A percentile compares a stretch with the other conserved stretches of the same genome.
Evolutionary conservation across 2,329 filamentous ascomycete species (phyloP).

Genomic region (Venturia asperata): DNA sequence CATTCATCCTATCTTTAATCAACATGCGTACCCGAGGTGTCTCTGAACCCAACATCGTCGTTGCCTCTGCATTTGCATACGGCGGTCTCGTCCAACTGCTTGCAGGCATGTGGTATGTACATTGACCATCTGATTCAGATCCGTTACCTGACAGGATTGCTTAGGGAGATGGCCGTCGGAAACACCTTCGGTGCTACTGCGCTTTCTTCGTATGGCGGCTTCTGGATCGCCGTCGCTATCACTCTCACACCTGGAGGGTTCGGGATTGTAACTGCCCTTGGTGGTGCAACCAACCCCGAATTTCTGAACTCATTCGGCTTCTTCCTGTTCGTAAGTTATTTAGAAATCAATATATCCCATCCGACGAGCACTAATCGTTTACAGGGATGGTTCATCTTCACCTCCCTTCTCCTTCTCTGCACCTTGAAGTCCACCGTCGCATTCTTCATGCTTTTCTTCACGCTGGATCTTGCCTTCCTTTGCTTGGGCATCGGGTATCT

Average conservation of each 20-base stretch:
- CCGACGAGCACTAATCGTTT: neutral
- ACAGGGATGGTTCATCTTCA: constrained; percentile 52
- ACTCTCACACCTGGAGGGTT: constrained; percentile 49
- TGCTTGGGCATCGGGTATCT: constrained; percentile 51
- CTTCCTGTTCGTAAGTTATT: constrained; percentile 44
- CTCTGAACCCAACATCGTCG: constrained; percentile 39
- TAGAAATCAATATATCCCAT: neutral
- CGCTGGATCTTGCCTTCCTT: constrained; percentile 52
- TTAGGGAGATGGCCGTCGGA: constrained; percentile 48
- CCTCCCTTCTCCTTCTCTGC: constrained; percentile 48
- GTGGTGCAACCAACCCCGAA: constrained; percentile 32
- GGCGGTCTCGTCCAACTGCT: constrained; percentile 46
- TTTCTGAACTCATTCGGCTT: constrained; percentile 50
- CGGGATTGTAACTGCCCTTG: constrained; percentile 41
- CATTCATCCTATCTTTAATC: constrained; percentile 51
- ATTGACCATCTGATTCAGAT: constrained; percentile 29
- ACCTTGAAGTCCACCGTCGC: constrained; percentile 53
- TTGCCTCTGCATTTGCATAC: constrained; percentile 44
- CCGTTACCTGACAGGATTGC: constrained; percentile 2
- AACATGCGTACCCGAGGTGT: constrained; percentile 41
- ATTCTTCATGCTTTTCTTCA: constrained; percentile 52
- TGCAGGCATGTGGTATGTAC: constrained; percentile 43
- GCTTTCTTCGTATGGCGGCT: constrained; percentile 54
- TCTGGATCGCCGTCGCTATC: constrained; percentile 56
- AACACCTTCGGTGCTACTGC: constrained; percentile 58